Evolutionary conservation across 2,329 filamentous ascomycete genomes (phyloP).

Genomic region (Pseudocercospora eumusae): DNA sequence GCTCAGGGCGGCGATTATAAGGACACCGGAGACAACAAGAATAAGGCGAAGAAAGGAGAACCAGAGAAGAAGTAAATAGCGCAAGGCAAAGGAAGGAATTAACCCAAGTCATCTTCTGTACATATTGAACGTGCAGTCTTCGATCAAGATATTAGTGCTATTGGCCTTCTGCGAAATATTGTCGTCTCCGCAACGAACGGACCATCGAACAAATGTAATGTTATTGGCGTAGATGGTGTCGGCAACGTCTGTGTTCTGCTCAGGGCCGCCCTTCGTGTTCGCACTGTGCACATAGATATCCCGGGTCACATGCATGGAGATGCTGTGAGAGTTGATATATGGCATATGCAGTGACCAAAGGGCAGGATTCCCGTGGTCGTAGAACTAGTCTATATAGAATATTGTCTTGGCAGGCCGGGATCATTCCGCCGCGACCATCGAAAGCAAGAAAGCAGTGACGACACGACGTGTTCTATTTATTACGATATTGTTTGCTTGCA

Average conservation of each 20-base stretch:
- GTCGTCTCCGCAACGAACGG: constrained; percentile 56
- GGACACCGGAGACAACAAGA: constrained; percentile 35
- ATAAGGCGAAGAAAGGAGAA: constrained; percentile 35
- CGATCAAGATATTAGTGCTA: constrained; percentile 56
- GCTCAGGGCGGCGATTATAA: constrained; percentile 38
- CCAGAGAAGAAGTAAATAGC: constrained; percentile 40
- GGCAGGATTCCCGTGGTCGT: too few relatives aligned
- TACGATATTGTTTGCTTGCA: too few relatives aligned
- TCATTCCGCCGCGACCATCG: background rate
- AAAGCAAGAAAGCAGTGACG: background rate
- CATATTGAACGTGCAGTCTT: constrained; percentile 48
- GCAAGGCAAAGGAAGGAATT: background rate
- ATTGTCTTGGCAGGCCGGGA: too few relatives aligned
- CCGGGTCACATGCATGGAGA: constrained; percentile 49
- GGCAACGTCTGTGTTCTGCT: constrained; percentile 52
- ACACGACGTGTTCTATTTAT: background rate
- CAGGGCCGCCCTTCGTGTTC: constrained; percentile 30
- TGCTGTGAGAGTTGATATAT: constrained; percentile 43
- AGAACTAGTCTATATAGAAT: too few relatives aligned
- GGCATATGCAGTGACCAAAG: too few relatives aligned
- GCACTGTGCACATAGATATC: constrained; percentile 58
- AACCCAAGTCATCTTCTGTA: background rate
- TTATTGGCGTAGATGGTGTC: constrained; percentile 58
- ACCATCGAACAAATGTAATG: constrained; percentile 55
- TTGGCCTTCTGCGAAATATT: constrained; percentile 59